These are phyloP conservation scores for Metschnikowia kofuensis DNA, from an alignment of 805 yeast genomes.

Conservation along the genomic window DNA sequence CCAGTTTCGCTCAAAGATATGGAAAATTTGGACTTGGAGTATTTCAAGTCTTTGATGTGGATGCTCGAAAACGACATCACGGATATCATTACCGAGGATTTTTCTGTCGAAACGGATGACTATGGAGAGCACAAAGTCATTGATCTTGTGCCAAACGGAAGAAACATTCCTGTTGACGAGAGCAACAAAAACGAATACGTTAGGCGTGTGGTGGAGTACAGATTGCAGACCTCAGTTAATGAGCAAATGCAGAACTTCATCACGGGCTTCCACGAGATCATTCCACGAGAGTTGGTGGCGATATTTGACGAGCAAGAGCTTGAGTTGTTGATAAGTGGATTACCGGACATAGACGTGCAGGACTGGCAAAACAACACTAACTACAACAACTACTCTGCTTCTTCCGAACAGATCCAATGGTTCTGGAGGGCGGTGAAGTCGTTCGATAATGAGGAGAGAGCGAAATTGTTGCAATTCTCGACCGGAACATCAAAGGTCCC, in stretches of 20 bases:
- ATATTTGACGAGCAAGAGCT: constrained; percentile 95
- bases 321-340: constrained; percentile 87
- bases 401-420: constrained; percentile 88
- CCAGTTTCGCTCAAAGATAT: constrained; percentile 85
- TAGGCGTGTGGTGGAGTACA: constrained; percentile 77
- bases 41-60: constrained; percentile 91
- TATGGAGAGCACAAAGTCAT: constrained; percentile 84
- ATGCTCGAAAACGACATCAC: constrained; percentile 96
- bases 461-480: constrained; percentile 89
- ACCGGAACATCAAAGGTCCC: constrained; percentile 98
- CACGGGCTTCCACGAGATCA: constrained; percentile 85
- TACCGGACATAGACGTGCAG: constrained; percentile 93
- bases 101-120: constrained; percentile 89
- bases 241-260: constrained; percentile 86
- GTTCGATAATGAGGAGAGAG: constrained; percentile 90
- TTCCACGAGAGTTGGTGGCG: constrained; percentile 76
- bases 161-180: constrained; percentile 83
- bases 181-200: constrained; percentile 90
- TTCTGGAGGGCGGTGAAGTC: constrained; percentile 98
- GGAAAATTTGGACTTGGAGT: constrained; percentile 90
- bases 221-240: constrained; percentile 75
- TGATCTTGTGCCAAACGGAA: constrained; percentile 81
- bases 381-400: constrained; percentile 76
- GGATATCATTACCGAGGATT: constrained; percentile 90
- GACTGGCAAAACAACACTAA: constrained; percentile 91